A percentile compares a stretch with the other conserved stretches of the same genome.
Evolutionary conservation across 2,329 filamentous ascomycete genomes (phyloP).

Genomic region (Cadophora luteo-olivacea): DNA sequence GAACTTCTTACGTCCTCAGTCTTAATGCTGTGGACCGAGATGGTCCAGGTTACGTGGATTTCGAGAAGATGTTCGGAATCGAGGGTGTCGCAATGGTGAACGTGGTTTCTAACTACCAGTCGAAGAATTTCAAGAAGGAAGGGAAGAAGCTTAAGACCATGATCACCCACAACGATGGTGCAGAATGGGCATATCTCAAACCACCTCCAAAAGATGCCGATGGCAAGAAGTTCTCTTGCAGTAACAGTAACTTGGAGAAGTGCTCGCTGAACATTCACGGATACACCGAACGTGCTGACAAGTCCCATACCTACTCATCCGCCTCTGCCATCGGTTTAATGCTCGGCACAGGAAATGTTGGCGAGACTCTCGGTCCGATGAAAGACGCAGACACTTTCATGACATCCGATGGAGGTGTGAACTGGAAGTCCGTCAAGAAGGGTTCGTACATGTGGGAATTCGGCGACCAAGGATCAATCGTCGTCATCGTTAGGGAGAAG

Average conservation of each 20-base stretch:
- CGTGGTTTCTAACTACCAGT: slow-evolving; percentile 75
- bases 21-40: slow-evolving; percentile 84
- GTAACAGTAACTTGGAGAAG: slow-evolving; percentile 60
- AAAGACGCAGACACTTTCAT: slow-evolving; percentile 85
- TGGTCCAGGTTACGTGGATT: slow-evolving; percentile 81
- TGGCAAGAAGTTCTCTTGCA: slow-evolving; percentile 75
- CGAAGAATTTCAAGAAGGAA: slow-evolving; percentile 59
- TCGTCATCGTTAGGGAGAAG: slow-evolving; percentile 82
- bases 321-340: slow-evolving; percentile 87
- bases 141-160: slow-evolving; percentile 85
- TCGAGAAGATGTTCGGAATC: slow-evolving; percentile 91
- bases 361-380: slow-evolving; percentile 51
- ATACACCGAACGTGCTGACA: slow-evolving; percentile 88
- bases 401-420: slow-evolving; percentile 88
- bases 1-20: slow-evolving; percentile 91
- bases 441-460: slow-evolving; percentile 93
- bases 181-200: slow-evolving; percentile 79
- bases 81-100: slow-evolving; percentile 93
- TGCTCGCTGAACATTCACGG: slow-evolving; percentile 94
- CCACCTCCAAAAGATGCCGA: slow-evolving; percentile 76
- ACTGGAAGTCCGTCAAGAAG: slow-evolving; percentile 85
- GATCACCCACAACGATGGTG: slow-evolving; percentile 97
- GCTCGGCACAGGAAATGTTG: slow-evolving; percentile 92
- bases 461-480: slow-evolving; percentile 91
- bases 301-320: slow-evolving; percentile 85